These are phyloP conservation scores for Paramarasmius palmivorus DNA, from an alignment of 1,284 basidiomycete species.

Conservation along the genomic window DNA sequence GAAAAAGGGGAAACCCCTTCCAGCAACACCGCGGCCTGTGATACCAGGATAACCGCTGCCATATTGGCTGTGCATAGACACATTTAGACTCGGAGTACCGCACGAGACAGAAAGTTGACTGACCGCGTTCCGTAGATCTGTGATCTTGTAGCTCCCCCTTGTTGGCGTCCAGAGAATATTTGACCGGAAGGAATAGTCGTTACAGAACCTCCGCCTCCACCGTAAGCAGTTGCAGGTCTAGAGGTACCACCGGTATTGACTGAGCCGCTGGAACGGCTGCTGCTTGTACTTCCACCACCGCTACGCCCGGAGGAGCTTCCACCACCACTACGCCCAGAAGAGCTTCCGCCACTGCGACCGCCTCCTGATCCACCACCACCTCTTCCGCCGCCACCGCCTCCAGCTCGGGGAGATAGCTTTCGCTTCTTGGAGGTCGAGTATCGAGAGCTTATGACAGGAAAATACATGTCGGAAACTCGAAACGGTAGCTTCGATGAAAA, in stretches of 20 bases:
- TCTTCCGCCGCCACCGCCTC: not conserved
- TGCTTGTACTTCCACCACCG: not conserved
- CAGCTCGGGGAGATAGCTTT: not conserved
- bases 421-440: not conserved
- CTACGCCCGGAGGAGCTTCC: not conserved
- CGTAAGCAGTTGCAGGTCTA: constrained; percentile 11
- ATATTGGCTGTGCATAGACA: constrained; percentile 37
- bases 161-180: constrained; percentile 11
- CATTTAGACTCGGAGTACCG: not conserved
- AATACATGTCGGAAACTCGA: not conserved
- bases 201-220: constrained; percentile 13
- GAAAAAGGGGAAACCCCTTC: constrained; percentile 51
- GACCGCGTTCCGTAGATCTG: constrained; percentile 35
- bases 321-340: not conserved
- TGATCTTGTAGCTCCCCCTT: constrained; percentile 32
- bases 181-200: constrained; percentile 15
- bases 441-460: not conserved
- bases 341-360: not conserved
- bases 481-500: no score
- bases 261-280: not conserved
- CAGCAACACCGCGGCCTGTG: constrained; percentile 39
- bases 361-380: not conserved
- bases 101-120: not conserved
- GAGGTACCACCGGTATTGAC: not conserved
- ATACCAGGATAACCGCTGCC: constrained; percentile 59